Conservation (phyloP, 495 filamentous ascomycete genomes). For the Collariella sp. region DNA sequence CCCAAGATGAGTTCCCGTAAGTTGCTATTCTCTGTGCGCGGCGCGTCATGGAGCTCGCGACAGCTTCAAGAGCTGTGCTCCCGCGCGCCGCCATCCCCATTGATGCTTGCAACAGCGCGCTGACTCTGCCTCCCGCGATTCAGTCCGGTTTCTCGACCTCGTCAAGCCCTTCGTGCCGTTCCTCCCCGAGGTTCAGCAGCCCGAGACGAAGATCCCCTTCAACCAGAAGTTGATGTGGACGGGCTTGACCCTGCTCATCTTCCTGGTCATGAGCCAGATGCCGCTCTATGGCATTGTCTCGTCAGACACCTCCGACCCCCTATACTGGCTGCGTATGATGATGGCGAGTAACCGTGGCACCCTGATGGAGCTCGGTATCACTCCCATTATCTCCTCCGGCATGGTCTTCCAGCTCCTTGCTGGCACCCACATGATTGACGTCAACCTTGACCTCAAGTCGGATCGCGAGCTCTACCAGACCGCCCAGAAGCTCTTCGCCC, state of each 20-base stretch:
- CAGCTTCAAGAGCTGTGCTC: background rate
- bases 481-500: slow-evolving; percentile 98
- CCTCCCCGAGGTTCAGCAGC: slow-evolving; percentile 96
- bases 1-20: slow-evolving; percentile 52
- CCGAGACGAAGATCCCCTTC: slow-evolving; percentile 94
- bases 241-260: slow-evolving; percentile 90
- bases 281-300: slow-evolving; percentile 93
- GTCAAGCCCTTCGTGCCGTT: slow-evolving; percentile 99
- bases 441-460: slow-evolving; percentile 98
- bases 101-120: slow-evolving; percentile 16
- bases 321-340: slow-evolving; percentile 99
- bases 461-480: slow-evolving; percentile 99
- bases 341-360: slow-evolving; percentile 98
- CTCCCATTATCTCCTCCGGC: slow-evolving; percentile 97
- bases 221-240: slow-evolving; percentile 99
- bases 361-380: slow-evolving; percentile 98
- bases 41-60: slow-evolving; percentile 20
- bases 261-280: slow-evolving; percentile 99
- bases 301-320: slow-evolving; percentile 90
- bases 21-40: slow-evolving; percentile 26
- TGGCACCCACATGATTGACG: slow-evolving; percentile 98
- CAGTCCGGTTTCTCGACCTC: slow-evolving; percentile 98
- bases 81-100: background rate
- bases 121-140: slow-evolving; percentile 22
- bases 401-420: slow-evolving; percentile 99